These are phyloP conservation scores for Aspergillus bridgeri DNA, from an alignment of 495 filamentous ascomycete genomes.

Conservation along the genomic window DNA sequence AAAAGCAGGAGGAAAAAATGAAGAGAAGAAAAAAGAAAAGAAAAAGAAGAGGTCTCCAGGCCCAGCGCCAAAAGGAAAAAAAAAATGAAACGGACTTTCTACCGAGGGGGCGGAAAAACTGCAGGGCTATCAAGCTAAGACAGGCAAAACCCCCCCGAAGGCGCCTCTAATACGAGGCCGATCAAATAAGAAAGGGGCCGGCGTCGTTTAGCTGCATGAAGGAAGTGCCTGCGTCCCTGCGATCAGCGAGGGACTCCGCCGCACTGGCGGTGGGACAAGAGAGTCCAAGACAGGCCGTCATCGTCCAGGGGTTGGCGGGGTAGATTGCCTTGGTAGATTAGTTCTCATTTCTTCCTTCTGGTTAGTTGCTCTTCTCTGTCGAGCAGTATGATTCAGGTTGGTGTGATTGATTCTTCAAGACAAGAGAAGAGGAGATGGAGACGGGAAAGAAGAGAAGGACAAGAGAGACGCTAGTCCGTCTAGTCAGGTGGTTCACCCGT, in stretches of 20 bases:
- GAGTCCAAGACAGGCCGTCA: not conserved
- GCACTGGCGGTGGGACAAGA: not conserved
- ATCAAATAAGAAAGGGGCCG: constrained; percentile 8
- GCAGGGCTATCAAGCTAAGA: not conserved
- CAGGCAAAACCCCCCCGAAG: not conserved
- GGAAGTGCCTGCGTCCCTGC: not conserved
- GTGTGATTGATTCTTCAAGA: too few species aligned
- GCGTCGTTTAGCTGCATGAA: constrained; percentile 3
- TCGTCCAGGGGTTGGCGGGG: not conserved
- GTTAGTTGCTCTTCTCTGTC: not conserved
- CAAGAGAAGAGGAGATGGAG: too few species aligned
- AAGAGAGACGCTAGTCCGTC: too few species aligned
- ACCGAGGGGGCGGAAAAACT: not conserved
- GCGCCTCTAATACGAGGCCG: constrained; percentile 6
- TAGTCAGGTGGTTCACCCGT: too few species aligned
- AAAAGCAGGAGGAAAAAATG: not conserved
- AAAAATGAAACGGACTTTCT: too few species aligned
- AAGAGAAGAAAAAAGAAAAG: not conserved
- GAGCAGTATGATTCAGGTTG: too few species aligned
- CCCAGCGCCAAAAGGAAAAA: too few species aligned
- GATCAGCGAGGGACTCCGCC: not conserved
- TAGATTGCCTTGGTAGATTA: too few species aligned
- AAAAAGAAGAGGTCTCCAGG: not conserved
- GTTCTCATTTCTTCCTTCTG: too few species aligned
- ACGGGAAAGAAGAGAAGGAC: too few species aligned